phyloP scores from a whole-genome alignment of 768 basidiomycete species.

The Phaeotremella fagi region DNA sequence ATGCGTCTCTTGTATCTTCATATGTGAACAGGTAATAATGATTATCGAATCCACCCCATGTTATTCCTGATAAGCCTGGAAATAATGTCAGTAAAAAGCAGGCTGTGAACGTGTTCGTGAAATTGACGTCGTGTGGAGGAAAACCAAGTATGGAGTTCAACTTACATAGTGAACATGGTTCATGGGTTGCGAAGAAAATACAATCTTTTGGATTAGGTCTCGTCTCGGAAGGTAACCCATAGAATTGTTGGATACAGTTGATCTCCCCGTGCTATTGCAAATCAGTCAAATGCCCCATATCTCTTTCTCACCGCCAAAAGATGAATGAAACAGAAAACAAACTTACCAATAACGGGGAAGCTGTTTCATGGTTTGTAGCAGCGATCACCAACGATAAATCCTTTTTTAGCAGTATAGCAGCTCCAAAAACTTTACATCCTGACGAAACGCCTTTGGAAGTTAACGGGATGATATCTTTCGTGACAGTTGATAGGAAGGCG shows the following conservation, averaged over 20 bases:
- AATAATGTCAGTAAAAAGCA: neutral
- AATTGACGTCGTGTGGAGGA: neutral
- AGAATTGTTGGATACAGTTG: slow-evolving; percentile 34
- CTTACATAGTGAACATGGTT: slow-evolving; percentile 40
- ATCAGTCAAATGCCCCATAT: no score
- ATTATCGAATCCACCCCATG: slow-evolving; percentile 35
- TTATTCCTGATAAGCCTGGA: slow-evolving; percentile 34
- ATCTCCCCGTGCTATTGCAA: slow-evolving; percentile 43
- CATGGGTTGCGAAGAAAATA: slow-evolving; percentile 41
- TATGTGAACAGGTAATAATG: slow-evolving; percentile 36
- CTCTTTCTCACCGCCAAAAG: no score
- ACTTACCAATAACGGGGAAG: slow-evolving; percentile 28
- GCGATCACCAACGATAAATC: slow-evolving; percentile 22
- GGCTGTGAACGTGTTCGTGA: neutral
- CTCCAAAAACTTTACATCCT: slow-evolving; percentile 40
- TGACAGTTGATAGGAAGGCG: slow-evolving; percentile 20
- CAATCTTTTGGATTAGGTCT: slow-evolving; percentile 28
- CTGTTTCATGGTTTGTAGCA: slow-evolving; percentile 30
- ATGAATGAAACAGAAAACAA: neutral
- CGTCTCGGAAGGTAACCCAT: slow-evolving; percentile 5
- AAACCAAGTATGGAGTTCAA: neutral
- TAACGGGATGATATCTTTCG: slow-evolving; percentile 28
- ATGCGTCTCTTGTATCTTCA: slow-evolving; percentile 38
- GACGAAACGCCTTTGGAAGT: slow-evolving; percentile 16
- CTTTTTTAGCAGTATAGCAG: slow-evolving; percentile 26